These are phyloP conservation scores for Aspergillus funiculosus DNA, from an alignment of 495 filamentous ascomycete species.

Conservation along the genomic window DNA sequence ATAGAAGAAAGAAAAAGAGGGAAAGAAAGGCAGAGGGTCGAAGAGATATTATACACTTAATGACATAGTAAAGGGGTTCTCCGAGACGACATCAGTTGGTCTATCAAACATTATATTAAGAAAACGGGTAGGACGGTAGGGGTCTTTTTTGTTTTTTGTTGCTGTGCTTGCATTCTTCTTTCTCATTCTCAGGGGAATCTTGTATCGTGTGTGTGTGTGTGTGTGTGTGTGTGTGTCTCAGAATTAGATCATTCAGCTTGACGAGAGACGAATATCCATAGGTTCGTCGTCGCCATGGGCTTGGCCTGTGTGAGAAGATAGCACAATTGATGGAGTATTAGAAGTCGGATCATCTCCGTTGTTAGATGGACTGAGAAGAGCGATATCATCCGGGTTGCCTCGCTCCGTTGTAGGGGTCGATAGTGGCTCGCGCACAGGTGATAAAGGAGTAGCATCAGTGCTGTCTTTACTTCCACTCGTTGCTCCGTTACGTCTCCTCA, in stretches of 20 bases:
- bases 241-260: conserved; percentile 22
- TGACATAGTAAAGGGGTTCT: conserved; percentile 20
- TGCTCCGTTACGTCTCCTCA: conserved; percentile 51
- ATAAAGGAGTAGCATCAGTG: conserved; percentile 32
- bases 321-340: conserved; percentile 32
- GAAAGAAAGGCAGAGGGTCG: conserved; percentile 6
- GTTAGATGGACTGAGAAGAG: conserved; percentile 25
- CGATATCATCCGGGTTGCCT: conserved; percentile 20
- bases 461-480: conserved; percentile 45
- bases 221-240: too few relatives aligned
- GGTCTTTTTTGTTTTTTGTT: background rate
- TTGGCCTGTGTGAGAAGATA: conserved; percentile 31
- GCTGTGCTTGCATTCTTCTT: background rate
- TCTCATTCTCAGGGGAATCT: background rate
- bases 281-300: conserved; percentile 19
- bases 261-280: conserved; percentile 8
- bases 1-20: conserved; percentile 14
- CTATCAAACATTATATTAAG: conserved; percentile 42
- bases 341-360: conserved; percentile 22
- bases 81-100: conserved; percentile 31
- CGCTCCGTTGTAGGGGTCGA: conserved; percentile 27
- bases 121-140: conserved; percentile 1
- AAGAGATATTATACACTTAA: conserved; percentile 23
- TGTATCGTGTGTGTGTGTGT: too few relatives aligned
- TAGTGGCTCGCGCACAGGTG: conserved; percentile 32